A percentile compares a stretch with the other conserved stretches of the same genome.
Evolutionary conservation across 176 grass and related monocot species (phyloP).

Genomic region (Saccharum officinarum): DNA sequence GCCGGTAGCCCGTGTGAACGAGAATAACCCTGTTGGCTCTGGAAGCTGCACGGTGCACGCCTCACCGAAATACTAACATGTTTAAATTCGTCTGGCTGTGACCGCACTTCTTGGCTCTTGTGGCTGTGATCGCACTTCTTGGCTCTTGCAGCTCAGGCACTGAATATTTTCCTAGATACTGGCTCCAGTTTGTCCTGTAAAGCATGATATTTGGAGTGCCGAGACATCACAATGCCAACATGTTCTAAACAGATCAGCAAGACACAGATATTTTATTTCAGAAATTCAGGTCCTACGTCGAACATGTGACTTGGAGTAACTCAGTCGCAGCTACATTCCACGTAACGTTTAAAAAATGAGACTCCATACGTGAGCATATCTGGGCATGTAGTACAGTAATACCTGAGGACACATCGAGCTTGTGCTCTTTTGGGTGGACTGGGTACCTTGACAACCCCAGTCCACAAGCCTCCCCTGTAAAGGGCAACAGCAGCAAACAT

Average conservation of each 20-base stretch:
- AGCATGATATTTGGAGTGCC: slow-evolving; percentile 7
- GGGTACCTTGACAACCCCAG: slow-evolving; percentile 22
- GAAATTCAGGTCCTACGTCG: slow-evolving; percentile 19
- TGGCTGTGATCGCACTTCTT: neutral
- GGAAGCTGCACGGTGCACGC: neutral
- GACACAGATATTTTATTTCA: neutral
- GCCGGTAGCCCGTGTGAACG: slow-evolving; percentile 18
- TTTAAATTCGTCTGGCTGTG: neutral
- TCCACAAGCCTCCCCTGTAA: slow-evolving; percentile 26
- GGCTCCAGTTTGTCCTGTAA: slow-evolving; percentile 4
- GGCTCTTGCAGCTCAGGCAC: neutral
- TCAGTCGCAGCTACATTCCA: slow-evolving; percentile 10
- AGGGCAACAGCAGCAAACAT: neutral
- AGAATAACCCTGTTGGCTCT: neutral
- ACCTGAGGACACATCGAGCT: neutral
- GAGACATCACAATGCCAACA: slow-evolving; percentile 7
- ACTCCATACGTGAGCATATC: neutral
- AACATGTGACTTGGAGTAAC: slow-evolving; percentile 33
- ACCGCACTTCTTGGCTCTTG: neutral
- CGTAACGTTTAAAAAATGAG: neutral
- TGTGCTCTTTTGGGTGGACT: neutral
- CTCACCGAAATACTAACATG: slow-evolving; percentile 12
- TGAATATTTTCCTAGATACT: neutral
- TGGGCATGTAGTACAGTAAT: neutral
- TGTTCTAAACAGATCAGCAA: neutral